Evolutionary conservation across 805 yeast species (phyloP), one percentile per base, ranked within the genome.

Genomic region (Wickerhamomyces silvicola): DNA sequence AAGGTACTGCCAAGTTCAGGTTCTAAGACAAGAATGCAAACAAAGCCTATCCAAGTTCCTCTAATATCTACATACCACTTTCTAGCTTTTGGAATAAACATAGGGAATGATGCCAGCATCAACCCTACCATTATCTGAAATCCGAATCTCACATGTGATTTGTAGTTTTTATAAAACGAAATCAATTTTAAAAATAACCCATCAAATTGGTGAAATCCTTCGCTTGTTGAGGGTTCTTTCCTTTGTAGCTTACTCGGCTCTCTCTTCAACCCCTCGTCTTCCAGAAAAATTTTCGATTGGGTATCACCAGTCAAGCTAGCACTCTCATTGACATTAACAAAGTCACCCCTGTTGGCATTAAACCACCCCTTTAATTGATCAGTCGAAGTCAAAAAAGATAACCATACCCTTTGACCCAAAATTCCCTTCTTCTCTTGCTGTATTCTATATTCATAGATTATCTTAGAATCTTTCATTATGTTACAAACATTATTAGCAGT

Each of bases 11-110:
- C 77, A 11, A 70, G 61, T 6, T 72, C 66, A 1, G 73, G 70
- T 38, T 71, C 77, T 18, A 70, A 35, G 16, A 67, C 68, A 28
- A 71, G 45, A 20, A 66, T 64, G 39, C 72, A 69, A 5, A 69
- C 72, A 54, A 71, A 71, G 18, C 75, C 76, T 6, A 68, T 62
- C 77, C 77, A 71, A 2, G 69, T 52, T 25, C 75, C 76, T 38
- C 68, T 59, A 20, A 62, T 58, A 12, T 60, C 57, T n/a, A 50
- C 50, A 38, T 68, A 70, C 76, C 76, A 71, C n/a, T 52, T 48
- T 27, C 75, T 54, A 14, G 66, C 42, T 22, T 60, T 58, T 0
- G 74, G 70, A 22, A 64, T 52, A 41, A 68, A 71, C 64, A 68
- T 70, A 1, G 75, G 76, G 37, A 69, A 68, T 0, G 75, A 65